Evolutionary conservation across 495 filamentous ascomycete species (phyloP).

Genomic region (Darksidea phi): DNA sequence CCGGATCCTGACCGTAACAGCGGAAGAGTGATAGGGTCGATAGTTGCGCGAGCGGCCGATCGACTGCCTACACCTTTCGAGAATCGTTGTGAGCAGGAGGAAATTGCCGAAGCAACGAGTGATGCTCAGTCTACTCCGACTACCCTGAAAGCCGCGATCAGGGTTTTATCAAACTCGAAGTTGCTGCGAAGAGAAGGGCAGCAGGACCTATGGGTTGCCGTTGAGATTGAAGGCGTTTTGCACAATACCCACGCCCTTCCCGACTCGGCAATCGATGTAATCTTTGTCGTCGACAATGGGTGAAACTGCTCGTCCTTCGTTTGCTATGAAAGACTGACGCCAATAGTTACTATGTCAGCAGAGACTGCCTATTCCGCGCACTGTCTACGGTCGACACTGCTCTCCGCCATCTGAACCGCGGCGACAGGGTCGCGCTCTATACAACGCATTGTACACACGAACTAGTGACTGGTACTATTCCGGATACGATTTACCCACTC

Average conservation of each 20-base stretch:
- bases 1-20: too few species aligned
- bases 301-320: too few species aligned
- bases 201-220: conserved; percentile 7
- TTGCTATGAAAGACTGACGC: too few species aligned
- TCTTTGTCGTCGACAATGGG: conserved; percentile 17
- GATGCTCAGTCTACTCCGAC: not conserved
- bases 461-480: not conserved
- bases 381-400: not conserved
- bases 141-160: not conserved
- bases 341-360: conserved; percentile 12
- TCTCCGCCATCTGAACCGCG: not conserved
- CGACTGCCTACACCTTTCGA: not conserved
- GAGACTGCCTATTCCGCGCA: not conserved
- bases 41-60: too few species aligned
- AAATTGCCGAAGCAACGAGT: not conserved
- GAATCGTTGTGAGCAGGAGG: not conserved
- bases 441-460: conserved; percentile 16
- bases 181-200: not conserved
- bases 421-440: conserved; percentile 11
- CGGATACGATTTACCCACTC: conserved; percentile 4
- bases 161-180: not conserved
- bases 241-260: not conserved
- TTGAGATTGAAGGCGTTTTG: conserved; percentile 12
- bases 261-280: conserved; percentile 3
- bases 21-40: too few species aligned